Conservation (phyloP, 2,329 filamentous ascomycete genomes). For the Talaromyces sp. region DNA sequence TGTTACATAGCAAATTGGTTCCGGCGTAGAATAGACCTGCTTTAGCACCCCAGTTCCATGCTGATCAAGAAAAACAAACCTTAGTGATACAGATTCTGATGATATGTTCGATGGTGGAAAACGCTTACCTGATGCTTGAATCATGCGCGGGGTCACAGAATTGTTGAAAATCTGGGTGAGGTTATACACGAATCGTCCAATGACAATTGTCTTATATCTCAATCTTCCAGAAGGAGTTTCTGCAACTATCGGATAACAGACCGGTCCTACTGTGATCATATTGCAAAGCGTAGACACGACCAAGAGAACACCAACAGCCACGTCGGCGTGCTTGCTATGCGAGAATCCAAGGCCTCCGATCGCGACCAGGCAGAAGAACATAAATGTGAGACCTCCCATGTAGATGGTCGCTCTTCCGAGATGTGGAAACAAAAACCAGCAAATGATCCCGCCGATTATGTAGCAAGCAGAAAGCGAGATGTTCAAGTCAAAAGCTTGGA, state of each 20-base stretch:
- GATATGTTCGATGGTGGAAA: neutral
- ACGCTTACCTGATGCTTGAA: slow-evolving; percentile 69
- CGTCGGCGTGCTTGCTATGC: slow-evolving; percentile 21
- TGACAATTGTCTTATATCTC: slow-evolving; percentile 41
- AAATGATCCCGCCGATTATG: slow-evolving; percentile 41
- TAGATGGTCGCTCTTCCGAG: slow-evolving; percentile 43
- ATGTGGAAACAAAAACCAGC: slow-evolving; percentile 42
- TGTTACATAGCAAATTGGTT: slow-evolving; percentile 73
- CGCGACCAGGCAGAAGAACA: slow-evolving; percentile 38
- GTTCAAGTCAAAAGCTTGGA: slow-evolving; percentile 41
- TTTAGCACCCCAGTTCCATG: slow-evolving; percentile 84
- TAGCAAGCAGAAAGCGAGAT: slow-evolving; percentile 43
- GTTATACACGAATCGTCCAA: slow-evolving; percentile 63
- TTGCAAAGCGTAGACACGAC: slow-evolving; percentile 54
- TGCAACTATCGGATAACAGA: slow-evolving; percentile 53
- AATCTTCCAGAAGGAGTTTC: slow-evolving; percentile 54
- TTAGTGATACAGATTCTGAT: neutral
- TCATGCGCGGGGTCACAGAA: slow-evolving; percentile 80
- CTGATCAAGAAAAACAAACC: slow-evolving; percentile 28
- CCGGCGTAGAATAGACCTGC: slow-evolving; percentile 85
- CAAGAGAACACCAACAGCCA: slow-evolving; percentile 43
- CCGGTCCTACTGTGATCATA: slow-evolving; percentile 53
- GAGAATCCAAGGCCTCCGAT: slow-evolving; percentile 35
- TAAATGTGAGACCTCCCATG: slow-evolving; percentile 38
- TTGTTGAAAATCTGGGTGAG: slow-evolving; percentile 72